A percentile compares a stretch with the other conserved stretches of the same genome.
Conservation (phyloP, 2,329 filamentous ascomycete species). For the Ophiostoma angusticollis region DNA sequence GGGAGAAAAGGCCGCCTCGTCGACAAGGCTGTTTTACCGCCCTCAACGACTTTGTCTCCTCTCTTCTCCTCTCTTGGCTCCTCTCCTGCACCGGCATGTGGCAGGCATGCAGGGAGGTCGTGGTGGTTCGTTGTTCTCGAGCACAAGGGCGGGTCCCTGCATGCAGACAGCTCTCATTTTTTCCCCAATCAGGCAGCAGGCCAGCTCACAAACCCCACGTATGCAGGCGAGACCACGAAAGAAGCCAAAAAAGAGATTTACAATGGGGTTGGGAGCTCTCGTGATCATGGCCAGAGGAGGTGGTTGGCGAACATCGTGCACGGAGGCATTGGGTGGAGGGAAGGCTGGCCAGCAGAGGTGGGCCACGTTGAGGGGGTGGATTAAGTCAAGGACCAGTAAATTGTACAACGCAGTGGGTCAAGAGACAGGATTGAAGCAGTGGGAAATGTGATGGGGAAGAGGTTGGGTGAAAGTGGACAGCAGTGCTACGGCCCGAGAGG, state of each 20-base stretch:
- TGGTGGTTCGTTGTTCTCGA: neutral
- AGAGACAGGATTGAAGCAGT: no score
- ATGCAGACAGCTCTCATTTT: conserved; percentile 6
- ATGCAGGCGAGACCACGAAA: conserved; percentile 16
- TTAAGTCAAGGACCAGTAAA: no score
- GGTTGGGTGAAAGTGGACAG: no score
- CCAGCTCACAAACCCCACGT: conserved; percentile 16
- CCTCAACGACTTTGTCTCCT: conserved; percentile 7
- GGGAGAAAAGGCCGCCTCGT: conserved; percentile 1
- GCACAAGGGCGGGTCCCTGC: conserved; percentile 8
- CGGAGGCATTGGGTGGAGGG: conserved; percentile 23
- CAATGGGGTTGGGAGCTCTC: conserved; percentile 18
- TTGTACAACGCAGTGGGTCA: no score
- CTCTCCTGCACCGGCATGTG: conserved; percentile 1
- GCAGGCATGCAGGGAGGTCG: neutral
- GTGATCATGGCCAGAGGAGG: conserved; percentile 20
- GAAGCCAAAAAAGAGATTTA: neutral
- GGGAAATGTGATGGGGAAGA: no score
- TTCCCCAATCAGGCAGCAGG: conserved; percentile 10
- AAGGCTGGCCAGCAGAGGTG: no score
- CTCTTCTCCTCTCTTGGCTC: conserved; percentile 20
- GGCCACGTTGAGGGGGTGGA: no score
- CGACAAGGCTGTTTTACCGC: neutral
- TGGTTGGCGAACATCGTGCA: conserved; percentile 18
- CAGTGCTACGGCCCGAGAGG: no score